These are phyloP conservation scores for Macadamia integrifolia DNA, from an alignment of 164 flowering plant species.

Conservation along the genomic window DNA sequence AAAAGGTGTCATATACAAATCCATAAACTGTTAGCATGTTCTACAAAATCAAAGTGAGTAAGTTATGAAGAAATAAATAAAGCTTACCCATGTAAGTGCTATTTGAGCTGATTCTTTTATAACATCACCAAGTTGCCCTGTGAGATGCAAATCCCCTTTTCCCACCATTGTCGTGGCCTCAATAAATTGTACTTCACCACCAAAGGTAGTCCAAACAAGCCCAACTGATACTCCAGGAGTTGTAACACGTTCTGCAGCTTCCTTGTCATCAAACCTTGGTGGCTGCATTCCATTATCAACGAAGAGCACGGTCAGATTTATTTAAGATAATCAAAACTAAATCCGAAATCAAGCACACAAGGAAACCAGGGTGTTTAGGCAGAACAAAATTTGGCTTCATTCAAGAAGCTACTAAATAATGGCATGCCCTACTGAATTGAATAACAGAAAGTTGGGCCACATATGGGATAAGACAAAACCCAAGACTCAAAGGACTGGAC, in stretches of 20 bases:
- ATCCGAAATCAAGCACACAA: not conserved
- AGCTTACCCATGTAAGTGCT: constrained; percentile 92
- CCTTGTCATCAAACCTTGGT: constrained; percentile 89
- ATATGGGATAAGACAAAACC: not conserved
- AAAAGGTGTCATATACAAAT: too few relatives aligned
- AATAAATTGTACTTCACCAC: constrained; percentile 98
- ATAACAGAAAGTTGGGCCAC: not conserved
- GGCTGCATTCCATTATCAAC: constrained; percentile 53
- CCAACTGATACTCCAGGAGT: constrained; percentile 94
- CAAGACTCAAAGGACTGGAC: not conserved
- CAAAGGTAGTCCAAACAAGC: constrained; percentile 94
- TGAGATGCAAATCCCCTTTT: constrained; percentile 92
- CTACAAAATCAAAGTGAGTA: not conserved
- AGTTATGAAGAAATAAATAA: not conserved
- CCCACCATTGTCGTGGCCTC: constrained; percentile 93
- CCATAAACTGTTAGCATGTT: not conserved
- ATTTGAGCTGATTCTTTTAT: constrained; percentile 98
- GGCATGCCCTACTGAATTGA: not conserved
- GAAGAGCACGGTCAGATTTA: not conserved
- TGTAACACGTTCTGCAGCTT: constrained; percentile 91
- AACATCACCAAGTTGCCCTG: constrained; percentile 99
- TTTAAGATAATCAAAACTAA: constrained; percentile 5
- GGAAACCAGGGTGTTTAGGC: not conserved
- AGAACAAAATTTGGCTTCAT: not conserved
- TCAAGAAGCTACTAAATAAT: not conserved